Conservation (phyloP, 495 filamentous ascomycete species). For the Poronia punctata region DNA sequence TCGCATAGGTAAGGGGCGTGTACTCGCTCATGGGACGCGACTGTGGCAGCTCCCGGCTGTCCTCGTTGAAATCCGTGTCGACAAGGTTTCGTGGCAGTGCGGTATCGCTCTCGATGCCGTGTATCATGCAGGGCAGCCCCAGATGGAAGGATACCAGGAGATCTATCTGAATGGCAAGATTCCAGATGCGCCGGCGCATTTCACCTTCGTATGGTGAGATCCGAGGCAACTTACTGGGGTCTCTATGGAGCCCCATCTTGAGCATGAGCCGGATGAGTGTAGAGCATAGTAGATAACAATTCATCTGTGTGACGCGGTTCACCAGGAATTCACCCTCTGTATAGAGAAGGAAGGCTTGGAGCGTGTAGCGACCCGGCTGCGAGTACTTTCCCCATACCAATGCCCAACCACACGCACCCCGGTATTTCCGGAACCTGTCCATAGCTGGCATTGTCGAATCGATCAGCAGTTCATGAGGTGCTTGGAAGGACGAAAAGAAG, state of each 20-base stretch:
- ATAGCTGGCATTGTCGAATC: conserved; percentile 24
- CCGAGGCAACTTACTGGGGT: conserved; percentile 37
- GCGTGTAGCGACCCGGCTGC: conserved; percentile 33
- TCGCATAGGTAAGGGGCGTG: conserved; percentile 42
- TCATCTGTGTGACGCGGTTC: conserved; percentile 36
- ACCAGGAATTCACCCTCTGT: conserved; percentile 38
- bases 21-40: conserved; percentile 37
- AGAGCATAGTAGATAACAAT: conserved; percentile 43
- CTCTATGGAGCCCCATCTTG: conserved; percentile 51
- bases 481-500: conserved; percentile 30
- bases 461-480: conserved; percentile 32
- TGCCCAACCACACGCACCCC: conserved; percentile 31
- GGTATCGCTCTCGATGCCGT: conserved; percentile 42
- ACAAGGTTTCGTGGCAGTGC: conserved; percentile 37
- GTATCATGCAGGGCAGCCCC: conserved; percentile 46
- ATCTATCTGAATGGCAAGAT: conserved; percentile 44
- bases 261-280: conserved; percentile 44
- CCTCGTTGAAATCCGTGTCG: conserved; percentile 44
- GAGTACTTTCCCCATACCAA: conserved; percentile 41
- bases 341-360: conserved; percentile 46
- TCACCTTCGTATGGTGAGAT: conserved; percentile 51
- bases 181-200: conserved; percentile 51
- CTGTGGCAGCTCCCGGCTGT: conserved; percentile 35
- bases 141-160: conserved; percentile 44
- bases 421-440: conserved; percentile 32